Conservation (phyloP, 2,329 filamentous ascomycete species). For the Phyllosticta paracitricarpa region DNA sequence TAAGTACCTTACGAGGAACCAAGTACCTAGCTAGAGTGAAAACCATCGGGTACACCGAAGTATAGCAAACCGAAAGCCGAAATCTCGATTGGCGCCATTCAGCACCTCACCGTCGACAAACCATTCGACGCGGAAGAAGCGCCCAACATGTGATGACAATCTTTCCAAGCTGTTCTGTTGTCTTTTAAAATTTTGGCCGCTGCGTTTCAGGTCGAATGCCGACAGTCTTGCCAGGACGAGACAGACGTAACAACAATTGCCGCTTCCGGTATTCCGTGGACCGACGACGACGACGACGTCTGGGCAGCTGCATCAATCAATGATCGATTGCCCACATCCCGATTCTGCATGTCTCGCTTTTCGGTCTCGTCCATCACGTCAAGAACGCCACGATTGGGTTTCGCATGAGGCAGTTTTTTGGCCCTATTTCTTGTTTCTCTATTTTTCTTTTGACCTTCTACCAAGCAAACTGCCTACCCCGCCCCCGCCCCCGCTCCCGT, state of each 20-base stretch:
- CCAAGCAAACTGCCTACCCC: neutral
- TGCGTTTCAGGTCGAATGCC: neutral
- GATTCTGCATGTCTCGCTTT: no score
- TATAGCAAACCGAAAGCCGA: no score
- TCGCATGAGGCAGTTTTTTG: no score
- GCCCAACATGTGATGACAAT: neutral
- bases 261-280: neutral
- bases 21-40: no score
- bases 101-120: no score
- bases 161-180: no score
- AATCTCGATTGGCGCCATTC: no score
- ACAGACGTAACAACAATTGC: neutral
- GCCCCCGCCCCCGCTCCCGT: neutral
- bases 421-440: neutral
- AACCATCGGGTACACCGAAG: no score
- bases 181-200: neutral
- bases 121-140: no score
- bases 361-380: neutral
- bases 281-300: neutral
- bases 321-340: neutral
- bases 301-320: neutral
- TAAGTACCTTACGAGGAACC: no score
- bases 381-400: neutral
- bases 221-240: neutral
- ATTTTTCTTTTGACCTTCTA: neutral